Evolutionary conservation across 2,329 filamentous ascomycete species (phyloP).

Genomic region (Dactylellina leptospora): DNA sequence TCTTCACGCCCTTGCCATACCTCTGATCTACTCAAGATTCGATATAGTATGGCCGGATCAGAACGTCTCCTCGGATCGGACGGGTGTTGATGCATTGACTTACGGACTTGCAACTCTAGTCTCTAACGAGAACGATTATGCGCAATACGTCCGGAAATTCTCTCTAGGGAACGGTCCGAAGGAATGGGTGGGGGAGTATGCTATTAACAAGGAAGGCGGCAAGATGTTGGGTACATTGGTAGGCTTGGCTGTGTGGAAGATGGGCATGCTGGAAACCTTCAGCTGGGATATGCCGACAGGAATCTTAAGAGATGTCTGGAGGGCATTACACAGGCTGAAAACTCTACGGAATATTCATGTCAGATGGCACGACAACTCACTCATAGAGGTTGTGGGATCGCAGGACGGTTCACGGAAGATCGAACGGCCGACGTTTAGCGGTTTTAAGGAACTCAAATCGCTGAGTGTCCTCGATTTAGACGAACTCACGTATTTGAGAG

Average conservation of each 20-base stretch:
- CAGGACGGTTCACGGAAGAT: constrained; percentile 68
- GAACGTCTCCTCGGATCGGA: constrained; percentile 71
- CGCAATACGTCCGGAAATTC: constrained; percentile 81
- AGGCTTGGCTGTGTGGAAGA: constrained; percentile 78
- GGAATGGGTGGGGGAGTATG: constrained; percentile 82
- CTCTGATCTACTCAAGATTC: constrained; percentile 83
- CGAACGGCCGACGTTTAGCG: constrained; percentile 81
- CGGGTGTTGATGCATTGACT: constrained; percentile 81
- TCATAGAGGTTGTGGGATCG: constrained; percentile 61
- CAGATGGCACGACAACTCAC: constrained; percentile 80
- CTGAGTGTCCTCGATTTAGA: constrained; percentile 82
- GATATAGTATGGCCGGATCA: constrained; percentile 88
- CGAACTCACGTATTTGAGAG: constrained; percentile 81
- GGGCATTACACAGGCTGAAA: constrained; percentile 71
- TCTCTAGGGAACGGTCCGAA: constrained; percentile 82
- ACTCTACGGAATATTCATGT: constrained; percentile 80
- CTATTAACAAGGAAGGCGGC: constrained; percentile 81
- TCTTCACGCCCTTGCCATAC: constrained; percentile 77
- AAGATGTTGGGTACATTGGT: constrained; percentile 89
- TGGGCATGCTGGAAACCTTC: constrained; percentile 82
- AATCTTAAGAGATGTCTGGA: constrained; percentile 80
- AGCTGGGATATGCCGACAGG: constrained; percentile 91
- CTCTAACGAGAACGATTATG: constrained; percentile 80
- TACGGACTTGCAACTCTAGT: constrained; percentile 83
- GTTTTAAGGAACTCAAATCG: constrained; percentile 77